Conservation (phyloP, 192 early-diverging fungal genomes). For the Gorgonomyces haynaldii region DNA sequence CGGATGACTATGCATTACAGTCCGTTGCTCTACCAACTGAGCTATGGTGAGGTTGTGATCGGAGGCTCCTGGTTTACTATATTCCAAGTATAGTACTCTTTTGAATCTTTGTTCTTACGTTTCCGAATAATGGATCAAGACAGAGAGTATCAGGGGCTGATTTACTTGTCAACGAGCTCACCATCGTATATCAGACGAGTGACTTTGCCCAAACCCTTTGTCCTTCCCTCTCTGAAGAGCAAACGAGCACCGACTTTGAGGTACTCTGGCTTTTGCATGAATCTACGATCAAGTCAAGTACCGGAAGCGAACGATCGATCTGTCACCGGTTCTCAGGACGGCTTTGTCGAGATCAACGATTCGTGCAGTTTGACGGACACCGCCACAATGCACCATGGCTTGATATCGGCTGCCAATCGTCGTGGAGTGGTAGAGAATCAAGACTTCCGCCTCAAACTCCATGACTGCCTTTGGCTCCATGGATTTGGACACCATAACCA, state of each 20-base stretch:
- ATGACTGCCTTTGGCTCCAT: slow-evolving; percentile 2
- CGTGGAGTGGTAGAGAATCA: slow-evolving; percentile 81
- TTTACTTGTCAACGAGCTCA: too few species aligned
- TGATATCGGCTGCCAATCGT: slow-evolving; percentile 86
- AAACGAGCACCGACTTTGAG: slow-evolving; percentile 35
- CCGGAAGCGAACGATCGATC: slow-evolving; percentile 58
- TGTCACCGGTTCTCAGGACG: slow-evolving; percentile 75
- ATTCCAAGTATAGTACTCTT: too few species aligned
- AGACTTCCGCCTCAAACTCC: slow-evolving; percentile 60
- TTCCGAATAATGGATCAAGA: too few species aligned
- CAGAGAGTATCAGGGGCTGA: too few species aligned
- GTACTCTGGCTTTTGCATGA: slow-evolving; percentile 62
- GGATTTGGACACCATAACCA: slow-evolving; percentile 52
- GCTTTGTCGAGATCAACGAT: slow-evolving; percentile 60
- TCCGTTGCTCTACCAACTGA: too few species aligned
- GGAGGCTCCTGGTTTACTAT: too few species aligned
- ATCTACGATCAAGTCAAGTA: slow-evolving; percentile 30
- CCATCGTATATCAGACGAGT: slow-evolving; percentile 11
- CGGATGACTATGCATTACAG: too few species aligned
- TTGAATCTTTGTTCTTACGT: too few species aligned
- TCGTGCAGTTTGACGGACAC: slow-evolving; percentile 76
- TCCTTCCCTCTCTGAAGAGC: slow-evolving; percentile 52
- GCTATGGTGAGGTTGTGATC: too few species aligned
- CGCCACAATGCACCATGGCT: slow-evolving; percentile 88
- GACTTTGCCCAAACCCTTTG: slow-evolving; percentile 88